Percentiles rank a stretch among this genome's conserved stretches.
Conservation (phyloP, 495 filamentous ascomycete genomes). For the Beverwykella pulmonaria region DNA sequence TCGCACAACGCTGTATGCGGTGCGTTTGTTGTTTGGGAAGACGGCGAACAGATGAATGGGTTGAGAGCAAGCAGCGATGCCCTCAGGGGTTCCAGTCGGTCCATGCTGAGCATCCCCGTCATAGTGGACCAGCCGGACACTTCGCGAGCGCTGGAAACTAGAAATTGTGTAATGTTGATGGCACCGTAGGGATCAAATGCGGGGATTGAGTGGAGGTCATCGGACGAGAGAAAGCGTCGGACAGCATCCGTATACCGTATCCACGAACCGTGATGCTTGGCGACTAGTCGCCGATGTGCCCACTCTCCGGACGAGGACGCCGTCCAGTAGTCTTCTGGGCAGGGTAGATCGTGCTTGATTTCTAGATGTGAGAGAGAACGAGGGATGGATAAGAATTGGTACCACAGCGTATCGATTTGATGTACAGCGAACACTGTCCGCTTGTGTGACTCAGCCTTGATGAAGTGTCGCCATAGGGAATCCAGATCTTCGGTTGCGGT, state of each 20-base stretch:
- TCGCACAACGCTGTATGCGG: not conserved
- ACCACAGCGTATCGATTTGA: slow-evolving; percentile 5
- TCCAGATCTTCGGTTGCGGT: not conserved
- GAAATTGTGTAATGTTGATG: not conserved
- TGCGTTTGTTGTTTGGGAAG: not conserved
- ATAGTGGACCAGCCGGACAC: not conserved
- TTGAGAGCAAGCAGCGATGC: not conserved
- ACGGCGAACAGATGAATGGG: not conserved
- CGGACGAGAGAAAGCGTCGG: not conserved
- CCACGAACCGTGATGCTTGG: not conserved
- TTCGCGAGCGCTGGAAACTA: not conserved
- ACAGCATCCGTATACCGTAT: not conserved
- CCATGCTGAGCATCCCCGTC: not conserved
- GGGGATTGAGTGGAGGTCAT: not conserved
- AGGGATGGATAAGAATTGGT: slow-evolving; percentile 2
- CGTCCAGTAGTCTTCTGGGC: not conserved
- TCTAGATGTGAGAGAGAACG: slow-evolving; percentile 1
- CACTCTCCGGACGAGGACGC: not conserved
- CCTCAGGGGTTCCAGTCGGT: not conserved
- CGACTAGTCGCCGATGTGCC: not conserved
- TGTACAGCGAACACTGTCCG: slow-evolving; percentile 2
- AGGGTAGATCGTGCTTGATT: not conserved
- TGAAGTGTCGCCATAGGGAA: slow-evolving; percentile 2
- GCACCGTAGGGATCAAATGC: not conserved
- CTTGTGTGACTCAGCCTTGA: slow-evolving; percentile 6